Percentiles rank a stretch among this genome's conserved stretches.
Conservation (phyloP, 805 yeast species). For the Candida suzukii region DNA sequence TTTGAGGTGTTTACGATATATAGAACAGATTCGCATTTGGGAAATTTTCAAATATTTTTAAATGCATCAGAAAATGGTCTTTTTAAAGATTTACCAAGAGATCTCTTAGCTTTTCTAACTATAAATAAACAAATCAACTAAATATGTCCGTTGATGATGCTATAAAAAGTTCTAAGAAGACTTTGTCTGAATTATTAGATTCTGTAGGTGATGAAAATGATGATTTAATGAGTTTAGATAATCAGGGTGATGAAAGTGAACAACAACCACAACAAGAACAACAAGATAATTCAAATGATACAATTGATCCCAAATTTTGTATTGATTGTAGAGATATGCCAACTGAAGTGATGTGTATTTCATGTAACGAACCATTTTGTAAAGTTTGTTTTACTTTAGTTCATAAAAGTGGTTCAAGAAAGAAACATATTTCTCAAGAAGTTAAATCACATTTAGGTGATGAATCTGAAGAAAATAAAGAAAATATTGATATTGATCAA, state of each 20-base stretch:
- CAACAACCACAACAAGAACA: neutral
- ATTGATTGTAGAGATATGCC: constrained; percentile 73
- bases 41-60: too few species aligned
- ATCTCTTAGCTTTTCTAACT: too few species aligned
- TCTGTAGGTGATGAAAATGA: constrained; percentile 11
- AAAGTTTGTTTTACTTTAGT: constrained; percentile 60
- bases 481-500: constrained; percentile 7
- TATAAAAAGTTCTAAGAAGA: constrained; percentile 8
- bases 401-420: constrained; percentile 63
- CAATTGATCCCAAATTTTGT: constrained; percentile 38
- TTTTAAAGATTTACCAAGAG: too few species aligned
- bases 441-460: constrained; percentile 12
- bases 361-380: constrained; percentile 65
- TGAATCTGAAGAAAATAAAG: constrained; percentile 8
- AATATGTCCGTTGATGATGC: neutral
- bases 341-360: constrained; percentile 49
- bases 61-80: too few species aligned
- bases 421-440: constrained; percentile 30
- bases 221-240: constrained; percentile 1
- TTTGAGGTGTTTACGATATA: too few species aligned
- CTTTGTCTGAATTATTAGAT: constrained; percentile 20
- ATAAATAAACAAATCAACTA: neutral
- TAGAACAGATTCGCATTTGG: too few species aligned
- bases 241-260: constrained; percentile 2
- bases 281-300: constrained; percentile 20